These are phyloP conservation scores for Acacia melanoxylon DNA, from an alignment of 306 rosid genomes.

Conservation along the genomic window DNA sequence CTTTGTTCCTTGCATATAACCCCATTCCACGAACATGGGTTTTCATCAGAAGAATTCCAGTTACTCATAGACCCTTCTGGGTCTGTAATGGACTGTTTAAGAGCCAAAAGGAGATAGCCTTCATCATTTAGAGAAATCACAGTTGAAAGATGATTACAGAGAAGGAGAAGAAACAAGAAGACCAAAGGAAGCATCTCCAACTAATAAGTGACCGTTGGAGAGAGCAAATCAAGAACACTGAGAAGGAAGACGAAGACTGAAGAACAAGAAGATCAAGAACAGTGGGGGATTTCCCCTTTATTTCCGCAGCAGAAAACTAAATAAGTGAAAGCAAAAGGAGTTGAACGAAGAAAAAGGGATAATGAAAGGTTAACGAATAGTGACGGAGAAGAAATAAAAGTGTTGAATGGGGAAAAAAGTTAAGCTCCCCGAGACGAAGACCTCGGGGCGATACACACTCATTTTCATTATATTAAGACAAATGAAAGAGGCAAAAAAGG, in stretches of 20 bases:
- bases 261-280: slow-evolving; percentile 1
- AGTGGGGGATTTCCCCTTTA: slow-evolving; percentile 28
- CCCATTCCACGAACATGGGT: slow-evolving; percentile 94
- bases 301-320: slow-evolving; percentile 25
- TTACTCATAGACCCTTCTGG: slow-evolving; percentile 67
- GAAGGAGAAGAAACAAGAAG: slow-evolving; percentile 37
- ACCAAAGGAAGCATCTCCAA: slow-evolving; percentile 44
- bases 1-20: slow-evolving; percentile 76
- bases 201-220: slow-evolving; percentile 40
- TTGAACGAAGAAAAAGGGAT: slow-evolving; percentile 2
- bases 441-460: slow-evolving; percentile 34
- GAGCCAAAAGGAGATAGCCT: slow-evolving; percentile 67
- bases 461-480: neutral
- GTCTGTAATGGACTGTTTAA: slow-evolving; percentile 67
- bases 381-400: slow-evolving; percentile 30
- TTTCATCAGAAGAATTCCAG: slow-evolving; percentile 84
- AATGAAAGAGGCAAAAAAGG: slow-evolving; percentile 12
- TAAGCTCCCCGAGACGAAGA: slow-evolving; percentile 26
- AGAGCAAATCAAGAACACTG: slow-evolving; percentile 15
- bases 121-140: slow-evolving; percentile 62
- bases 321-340: slow-evolving; percentile 27
- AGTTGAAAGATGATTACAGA: slow-evolving; percentile 43
- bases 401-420: slow-evolving; percentile 39
- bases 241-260: slow-evolving; percentile 19
- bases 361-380: slow-evolving; percentile 28